These are phyloP conservation scores for Xylaria cubensis DNA, from an alignment of 495 filamentous ascomycete genomes.

Conservation along the genomic window DNA sequence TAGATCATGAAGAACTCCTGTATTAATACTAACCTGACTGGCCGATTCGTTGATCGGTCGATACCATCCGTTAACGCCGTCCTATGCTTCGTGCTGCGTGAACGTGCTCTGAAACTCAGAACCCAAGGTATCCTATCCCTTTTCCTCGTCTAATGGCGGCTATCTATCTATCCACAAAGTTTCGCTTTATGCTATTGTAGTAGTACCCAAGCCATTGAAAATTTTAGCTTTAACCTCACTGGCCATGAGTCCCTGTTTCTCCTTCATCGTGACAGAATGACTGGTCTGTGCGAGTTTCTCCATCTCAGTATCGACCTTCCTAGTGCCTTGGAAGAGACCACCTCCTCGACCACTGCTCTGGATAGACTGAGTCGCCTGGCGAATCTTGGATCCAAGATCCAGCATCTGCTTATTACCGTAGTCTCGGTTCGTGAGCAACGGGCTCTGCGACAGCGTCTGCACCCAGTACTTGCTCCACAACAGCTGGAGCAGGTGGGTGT, in stretches of 20 bases:
- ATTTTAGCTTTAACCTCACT: constrained; percentile 83
- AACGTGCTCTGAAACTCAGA: constrained; percentile 11
- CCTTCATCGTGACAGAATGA: constrained; percentile 83
- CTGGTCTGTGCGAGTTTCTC: constrained; percentile 82
- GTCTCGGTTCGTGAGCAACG: constrained; percentile 90
- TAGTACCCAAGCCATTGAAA: constrained; percentile 70
- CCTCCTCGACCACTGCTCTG: constrained; percentile 36
- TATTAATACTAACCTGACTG: constrained; percentile 19
- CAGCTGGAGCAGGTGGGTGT: constrained; percentile 80
- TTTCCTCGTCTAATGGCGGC: not conserved
- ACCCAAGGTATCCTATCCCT: not conserved
- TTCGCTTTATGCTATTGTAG: not conserved
- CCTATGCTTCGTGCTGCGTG: constrained; percentile 28
- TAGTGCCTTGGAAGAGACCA: constrained; percentile 21
- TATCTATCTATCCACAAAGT: not conserved
- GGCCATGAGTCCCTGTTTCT: constrained; percentile 82
- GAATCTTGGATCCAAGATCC: constrained; percentile 82
- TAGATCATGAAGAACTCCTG: constrained; percentile 25
- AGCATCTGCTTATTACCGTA: constrained; percentile 91
- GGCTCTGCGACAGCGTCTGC: constrained; percentile 92
- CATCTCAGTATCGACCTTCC: constrained; percentile 63
- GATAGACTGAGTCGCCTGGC: constrained; percentile 62
- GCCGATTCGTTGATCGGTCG: not conserved
- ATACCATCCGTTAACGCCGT: constrained; percentile 22
- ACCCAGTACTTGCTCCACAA: constrained; percentile 99